Base-by-base conservation (phyloP, 805 yeast genomes). In the Candida piceae region DNA sequence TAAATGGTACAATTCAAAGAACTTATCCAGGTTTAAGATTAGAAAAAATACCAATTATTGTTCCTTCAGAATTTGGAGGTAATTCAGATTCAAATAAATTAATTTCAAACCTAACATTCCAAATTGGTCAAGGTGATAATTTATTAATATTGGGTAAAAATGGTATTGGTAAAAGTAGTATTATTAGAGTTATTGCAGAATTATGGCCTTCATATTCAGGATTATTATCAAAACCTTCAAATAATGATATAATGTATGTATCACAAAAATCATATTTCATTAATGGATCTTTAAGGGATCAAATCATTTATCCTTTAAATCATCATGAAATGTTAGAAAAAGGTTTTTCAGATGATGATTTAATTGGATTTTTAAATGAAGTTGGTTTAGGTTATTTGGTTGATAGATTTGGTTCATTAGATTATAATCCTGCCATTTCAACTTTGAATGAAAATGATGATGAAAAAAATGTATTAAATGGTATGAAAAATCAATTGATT, bases 151-250 rank as follows among this genome's bases (percentile, higher is more conserved):
- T 87, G 43, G 97, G 96, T 9, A 73, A 90, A 34, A 89, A 89
- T 52, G 95, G 96, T 12, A 74, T 82, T 49, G 97, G 97, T 41
- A 89, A 89, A 57, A 82, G 95, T 7, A 79, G 95, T 0, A 81
- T 89, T 47, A 78, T 88, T 35, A 69, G 96, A 44, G 71, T 89
- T 3, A 69, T 88, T 40, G 89, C 94, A 6, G 95, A 90, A 16
- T 66, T 89, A 42, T 89, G 97, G 97, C 96, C 97, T 11, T 69
- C 86, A 19, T 89, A 84, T 60, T 66, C 70, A 45, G 97, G 97
- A 0, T 69, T 88, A 38, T 63, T 89, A 31, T 84, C 95, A 5
- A 82, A 82, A 50, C 96, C 96, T 12, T 62, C 67, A 30, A 71
- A 69, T 32, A 73, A 72, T 32, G 88, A 86, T 44, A 72, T 89